Evolutionary conservation across 805 yeast genomes (phyloP), one percentile per base, ranked within the genome.

Genomic region (Monosporozyma aerobia): DNA sequence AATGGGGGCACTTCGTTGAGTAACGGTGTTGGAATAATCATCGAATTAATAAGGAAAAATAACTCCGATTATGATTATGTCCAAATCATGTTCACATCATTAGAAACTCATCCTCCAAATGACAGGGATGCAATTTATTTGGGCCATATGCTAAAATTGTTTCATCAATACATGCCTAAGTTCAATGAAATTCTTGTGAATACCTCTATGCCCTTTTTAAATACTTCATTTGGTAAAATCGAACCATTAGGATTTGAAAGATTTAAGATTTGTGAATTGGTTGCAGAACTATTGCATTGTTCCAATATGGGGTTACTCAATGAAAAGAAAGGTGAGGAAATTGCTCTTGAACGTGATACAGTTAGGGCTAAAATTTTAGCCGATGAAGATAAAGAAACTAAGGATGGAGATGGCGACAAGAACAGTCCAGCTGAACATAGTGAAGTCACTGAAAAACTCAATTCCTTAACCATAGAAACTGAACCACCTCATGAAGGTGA

Each of bases 241-340:
- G 88, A 85, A 64, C 90, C 94, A 1, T 72, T 94, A 29, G 99
- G 99, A 1, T 88, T 94, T 68, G 96, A 94, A 61, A 77, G 95
- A 58, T 94, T 94, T 71, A 88, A 92, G 62, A 79, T 94, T 19
- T 86, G 97, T 60, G 99, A 94, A 70, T 75, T 94, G 44, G 83
- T 92, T 45, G 99, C 99, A 0, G 99, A 94, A 64, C 75, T 94
- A 46, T 74, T 94, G 50, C 99, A 94, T 69, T 94, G 99, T 65
- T 89, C 97, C 10, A 94, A 94, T 69, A 94, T 94, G 96, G 87
- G 87, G 2, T 74, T 94, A 30, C 76, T 94, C 53, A 94, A 92
- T 67, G 90, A 90, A 55, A 80, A 78, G 35, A 74, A 77, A 40
- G 90, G 90, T 50, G 83, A 87, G 63, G 73, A 73, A 47, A 76